phyloP scores from a whole-genome alignment of 331 rosid species.

The Acacia pycnantha region DNA sequence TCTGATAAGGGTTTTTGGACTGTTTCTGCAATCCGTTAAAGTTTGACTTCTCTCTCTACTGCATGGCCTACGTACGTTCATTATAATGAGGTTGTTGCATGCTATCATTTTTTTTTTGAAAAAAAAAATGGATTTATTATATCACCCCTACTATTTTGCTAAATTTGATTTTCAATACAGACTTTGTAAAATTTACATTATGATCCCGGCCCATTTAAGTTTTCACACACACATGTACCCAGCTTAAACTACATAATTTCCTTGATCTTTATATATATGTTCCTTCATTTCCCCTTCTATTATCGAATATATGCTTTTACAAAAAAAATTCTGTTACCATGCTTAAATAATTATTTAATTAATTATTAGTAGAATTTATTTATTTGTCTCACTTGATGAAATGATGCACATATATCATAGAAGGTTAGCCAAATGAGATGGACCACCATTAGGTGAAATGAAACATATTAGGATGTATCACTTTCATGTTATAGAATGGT shows the following conservation, averaged over 20 bases:
- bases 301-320: not conserved
- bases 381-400: not conserved
- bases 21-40: constrained; percentile 38
- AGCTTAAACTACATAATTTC: not conserved
- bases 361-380: not conserved
- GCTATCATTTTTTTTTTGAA: not conserved
- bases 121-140: not conserved
- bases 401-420: not conserved
- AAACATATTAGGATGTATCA: not conserved
- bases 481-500: not conserved
- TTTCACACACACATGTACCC: not conserved
- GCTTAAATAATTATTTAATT: not conserved
- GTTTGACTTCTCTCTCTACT: constrained; percentile 52
- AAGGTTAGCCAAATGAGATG: not conserved
- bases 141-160: not conserved
- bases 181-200: not conserved
- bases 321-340: not conserved
- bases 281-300: not conserved
- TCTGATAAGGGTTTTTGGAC: constrained; percentile 28
- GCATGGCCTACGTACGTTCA: constrained; percentile 35
- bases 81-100: not conserved
- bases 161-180: not conserved
- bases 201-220: not conserved
- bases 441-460: not conserved
- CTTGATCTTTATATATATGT: not conserved